Evolutionary conservation across 2,329 filamentous ascomycete species (phyloP), one percentile per base, ranked within the genome.

Genomic region (Colletotrichum destructivum): DNA sequence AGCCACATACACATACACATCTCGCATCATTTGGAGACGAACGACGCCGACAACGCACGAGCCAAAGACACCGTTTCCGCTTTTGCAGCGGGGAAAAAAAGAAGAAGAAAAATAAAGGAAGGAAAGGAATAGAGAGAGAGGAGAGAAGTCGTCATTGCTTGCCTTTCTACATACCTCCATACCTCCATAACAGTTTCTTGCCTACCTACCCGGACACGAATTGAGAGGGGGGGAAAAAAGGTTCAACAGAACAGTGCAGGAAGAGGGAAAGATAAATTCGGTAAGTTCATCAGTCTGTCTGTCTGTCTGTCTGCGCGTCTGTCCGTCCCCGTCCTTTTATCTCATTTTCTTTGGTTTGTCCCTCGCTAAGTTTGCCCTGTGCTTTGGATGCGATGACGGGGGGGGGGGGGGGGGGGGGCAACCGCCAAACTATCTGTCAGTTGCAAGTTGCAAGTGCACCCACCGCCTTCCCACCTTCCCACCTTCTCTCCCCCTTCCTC

Each of bases 21-120:
- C 67, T 67, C 68, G 54, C 68, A 46, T 71, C 68, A 71, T 71
- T 51, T 52, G 68, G 64, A 62, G 68, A 67, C 68, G 63, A 71
- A 71, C 68, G 63, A 56, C 57, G 40, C 56, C 31, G 44, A n/a
- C 49, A 21, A 23, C 63, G 63, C 62, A 62, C 56, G 57, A 67
- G 16, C 55, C 56, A 67, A 21, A 67, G 51, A 67, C 35, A 61
- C 38, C 49, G 38, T 62, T 44, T 52, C 44, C 46, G 56, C 26
- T 54, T 42, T 52, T 21, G 35, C 23, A 35, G 18, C 9, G 46
- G 23, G 23, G 52, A 26, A 47, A 66, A 40, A 62, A 51, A 13
- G 57, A 21, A n/a, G 11, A 15, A 5, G 11, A 42, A 23, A 11
- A 16, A 31, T 26, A 31, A 8, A 8, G 31, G 6, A 31, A 31